These are phyloP conservation scores for Fomitopsis betulina DNA, from an alignment of 1,284 basidiomycete genomes.

Conservation along the genomic window DNA sequence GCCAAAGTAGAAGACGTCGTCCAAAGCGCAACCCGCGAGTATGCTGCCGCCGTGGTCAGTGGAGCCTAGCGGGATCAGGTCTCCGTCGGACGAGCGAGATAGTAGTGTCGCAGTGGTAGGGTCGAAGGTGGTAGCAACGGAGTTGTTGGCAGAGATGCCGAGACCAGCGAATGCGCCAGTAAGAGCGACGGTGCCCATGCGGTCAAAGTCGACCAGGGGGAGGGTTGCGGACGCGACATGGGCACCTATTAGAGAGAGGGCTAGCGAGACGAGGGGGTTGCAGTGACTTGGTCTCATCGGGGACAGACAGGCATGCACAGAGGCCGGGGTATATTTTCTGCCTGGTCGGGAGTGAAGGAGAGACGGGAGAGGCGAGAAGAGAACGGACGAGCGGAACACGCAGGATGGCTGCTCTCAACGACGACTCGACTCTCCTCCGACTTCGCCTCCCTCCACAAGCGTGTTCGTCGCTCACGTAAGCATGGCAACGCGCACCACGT, in stretches of 20 bases:
- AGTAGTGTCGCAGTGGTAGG: slow-evolving; percentile 66
- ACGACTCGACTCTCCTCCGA: slow-evolving; percentile 4
- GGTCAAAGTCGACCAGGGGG: slow-evolving; percentile 84
- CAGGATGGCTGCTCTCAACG: slow-evolving; percentile 12
- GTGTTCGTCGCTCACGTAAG: slow-evolving; percentile 12
- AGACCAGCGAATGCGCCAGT: slow-evolving; percentile 85
- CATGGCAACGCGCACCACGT: background rate
- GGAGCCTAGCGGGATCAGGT: slow-evolving; percentile 58
- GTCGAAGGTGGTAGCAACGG: slow-evolving; percentile 53
- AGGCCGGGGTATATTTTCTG: slow-evolving; percentile 21
- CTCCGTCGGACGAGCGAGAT: slow-evolving; percentile 58
- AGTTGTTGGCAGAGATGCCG: slow-evolving; percentile 63
- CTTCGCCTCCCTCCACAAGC: background rate
- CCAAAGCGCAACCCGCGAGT: slow-evolving; percentile 59
- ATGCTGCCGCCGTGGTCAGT: slow-evolving; percentile 71
- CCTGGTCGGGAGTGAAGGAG: slow-evolving; percentile 5
- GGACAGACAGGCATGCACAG: slow-evolving; percentile 9
- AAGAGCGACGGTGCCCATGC: slow-evolving; percentile 87
- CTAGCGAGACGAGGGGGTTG: slow-evolving; percentile 10
- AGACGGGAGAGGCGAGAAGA: slow-evolving; percentile 4
- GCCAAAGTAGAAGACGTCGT: slow-evolving; percentile 65
- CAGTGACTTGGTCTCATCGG: slow-evolving; percentile 13
- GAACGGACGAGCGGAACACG: slow-evolving; percentile 8
- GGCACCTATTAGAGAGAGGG: slow-evolving; percentile 22
- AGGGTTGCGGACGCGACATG: slow-evolving; percentile 50